Conservation (phyloP, 805 yeast genomes). For the Saccharomycopsis oosterbeekiorum region DNA sequence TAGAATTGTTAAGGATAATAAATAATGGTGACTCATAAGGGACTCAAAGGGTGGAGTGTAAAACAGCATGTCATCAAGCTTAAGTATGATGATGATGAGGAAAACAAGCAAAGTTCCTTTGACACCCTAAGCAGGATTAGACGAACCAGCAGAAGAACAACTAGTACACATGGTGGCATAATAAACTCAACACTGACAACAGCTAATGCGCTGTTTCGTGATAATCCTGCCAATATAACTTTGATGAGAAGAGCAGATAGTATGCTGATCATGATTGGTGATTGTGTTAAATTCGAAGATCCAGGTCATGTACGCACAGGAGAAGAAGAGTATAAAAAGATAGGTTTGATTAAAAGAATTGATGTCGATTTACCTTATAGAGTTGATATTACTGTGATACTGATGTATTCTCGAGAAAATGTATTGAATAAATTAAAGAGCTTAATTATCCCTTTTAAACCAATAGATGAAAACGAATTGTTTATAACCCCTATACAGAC, state of each 20-base stretch:
- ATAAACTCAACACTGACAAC: neutral
- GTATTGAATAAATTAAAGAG: neutral
- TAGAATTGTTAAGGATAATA: neutral
- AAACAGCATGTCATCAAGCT: neutral
- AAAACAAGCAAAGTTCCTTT: neutral
- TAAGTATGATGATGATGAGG: neutral
- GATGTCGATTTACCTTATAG: conserved; percentile 6
- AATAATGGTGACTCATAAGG: neutral
- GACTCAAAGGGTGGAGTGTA: neutral
- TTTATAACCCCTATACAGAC: conserved; percentile 10
- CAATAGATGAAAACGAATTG: conserved; percentile 5
- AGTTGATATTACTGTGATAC: conserved; percentile 5
- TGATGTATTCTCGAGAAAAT: conserved; percentile 2
- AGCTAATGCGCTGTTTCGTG: neutral
- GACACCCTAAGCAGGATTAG: neutral
- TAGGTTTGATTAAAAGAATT: conserved; percentile 10
- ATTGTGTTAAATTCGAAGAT: conserved; percentile 3
- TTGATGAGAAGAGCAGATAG: conserved; percentile 6
- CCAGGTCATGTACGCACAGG: neutral
- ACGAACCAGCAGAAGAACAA: neutral
- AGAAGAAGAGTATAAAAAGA: neutral
- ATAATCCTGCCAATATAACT: conserved; percentile 8
- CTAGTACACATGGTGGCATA: neutral
- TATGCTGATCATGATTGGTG: conserved; percentile 10
- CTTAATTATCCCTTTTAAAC: neutral